phyloP scores from a whole-genome alignment of 768 basidiomycete genomes.

The Lentinula boryana region DNA sequence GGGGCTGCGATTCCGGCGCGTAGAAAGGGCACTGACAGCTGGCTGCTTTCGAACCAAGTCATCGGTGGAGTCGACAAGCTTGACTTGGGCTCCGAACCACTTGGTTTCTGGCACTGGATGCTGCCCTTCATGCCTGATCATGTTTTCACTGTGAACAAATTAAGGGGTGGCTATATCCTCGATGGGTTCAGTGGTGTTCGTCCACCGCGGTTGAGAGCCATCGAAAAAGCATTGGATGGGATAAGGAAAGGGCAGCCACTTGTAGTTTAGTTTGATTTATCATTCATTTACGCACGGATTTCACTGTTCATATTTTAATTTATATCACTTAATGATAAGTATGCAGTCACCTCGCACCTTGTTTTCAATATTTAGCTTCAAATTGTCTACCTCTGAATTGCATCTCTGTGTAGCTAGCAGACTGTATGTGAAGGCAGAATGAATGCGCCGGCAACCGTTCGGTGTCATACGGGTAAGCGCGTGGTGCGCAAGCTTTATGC shows the following conservation, averaged over 20 bases:
- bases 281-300: background rate
- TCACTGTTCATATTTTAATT: background rate
- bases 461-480: no score
- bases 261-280: background rate
- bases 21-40: background rate
- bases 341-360: background rate
- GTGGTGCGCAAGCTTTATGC: no score
- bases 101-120: background rate
- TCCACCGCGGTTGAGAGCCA: background rate
- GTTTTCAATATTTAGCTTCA: no score
- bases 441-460: no score
- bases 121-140: background rate
- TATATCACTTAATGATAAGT: background rate
- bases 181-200: constrained; percentile 1
- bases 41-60: constrained; percentile 4
- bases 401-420: background rate
- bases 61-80: constrained; percentile 1
- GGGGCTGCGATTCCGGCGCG: background rate
- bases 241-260: background rate
- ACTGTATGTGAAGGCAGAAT: no score
- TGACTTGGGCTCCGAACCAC: background rate
- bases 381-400: background rate
- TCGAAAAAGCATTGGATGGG: background rate
- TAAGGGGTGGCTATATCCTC: background rate
- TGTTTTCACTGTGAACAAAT: background rate